Evolutionary conservation across 2,329 filamentous ascomycete genomes (phyloP).

Genomic region (Metarhizium album): DNA sequence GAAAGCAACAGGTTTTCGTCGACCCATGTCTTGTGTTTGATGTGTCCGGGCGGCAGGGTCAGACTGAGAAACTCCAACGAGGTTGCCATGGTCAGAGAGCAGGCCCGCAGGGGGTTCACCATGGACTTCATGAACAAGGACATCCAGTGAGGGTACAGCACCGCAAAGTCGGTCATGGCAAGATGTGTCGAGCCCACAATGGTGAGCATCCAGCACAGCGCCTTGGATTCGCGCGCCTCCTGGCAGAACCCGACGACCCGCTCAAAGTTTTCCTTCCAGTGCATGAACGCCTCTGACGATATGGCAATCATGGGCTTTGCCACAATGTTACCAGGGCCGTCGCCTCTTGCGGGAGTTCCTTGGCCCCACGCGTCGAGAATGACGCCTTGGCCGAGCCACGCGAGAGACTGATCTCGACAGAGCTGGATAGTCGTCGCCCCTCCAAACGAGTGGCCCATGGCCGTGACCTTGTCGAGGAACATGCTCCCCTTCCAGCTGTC

Average conservation of each 20-base stretch:
- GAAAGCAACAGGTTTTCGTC: constrained; percentile 41
- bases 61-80: constrained; percentile 51
- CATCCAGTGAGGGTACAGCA: constrained; percentile 50
- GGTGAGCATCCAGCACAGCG: constrained; percentile 38
- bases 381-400: constrained; percentile 51
- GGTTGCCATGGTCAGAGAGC: constrained; percentile 52
- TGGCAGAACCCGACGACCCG: constrained; percentile 44
- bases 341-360: constrained; percentile 33
- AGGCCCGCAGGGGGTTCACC: constrained; percentile 50
- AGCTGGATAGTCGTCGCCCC: constrained; percentile 53
- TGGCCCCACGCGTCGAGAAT: constrained; percentile 56
- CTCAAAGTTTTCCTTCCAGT: constrained; percentile 55
- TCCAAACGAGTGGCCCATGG: constrained; percentile 57
- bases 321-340: constrained; percentile 32
- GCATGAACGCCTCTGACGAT: constrained; percentile 59
- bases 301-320: constrained; percentile 49
- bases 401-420: constrained; percentile 40
- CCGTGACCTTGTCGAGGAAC: constrained; percentile 44
- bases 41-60: constrained; percentile 36
- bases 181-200: constrained; percentile 53
- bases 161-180: constrained; percentile 54
- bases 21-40: constrained; percentile 39
- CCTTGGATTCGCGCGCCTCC: constrained; percentile 38
- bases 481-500: constrained; percentile 44
- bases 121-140: constrained; percentile 50